Evolutionary conservation across 2,329 filamentous ascomycete genomes (phyloP).

Genomic region (Penicillium sp.): DNA sequence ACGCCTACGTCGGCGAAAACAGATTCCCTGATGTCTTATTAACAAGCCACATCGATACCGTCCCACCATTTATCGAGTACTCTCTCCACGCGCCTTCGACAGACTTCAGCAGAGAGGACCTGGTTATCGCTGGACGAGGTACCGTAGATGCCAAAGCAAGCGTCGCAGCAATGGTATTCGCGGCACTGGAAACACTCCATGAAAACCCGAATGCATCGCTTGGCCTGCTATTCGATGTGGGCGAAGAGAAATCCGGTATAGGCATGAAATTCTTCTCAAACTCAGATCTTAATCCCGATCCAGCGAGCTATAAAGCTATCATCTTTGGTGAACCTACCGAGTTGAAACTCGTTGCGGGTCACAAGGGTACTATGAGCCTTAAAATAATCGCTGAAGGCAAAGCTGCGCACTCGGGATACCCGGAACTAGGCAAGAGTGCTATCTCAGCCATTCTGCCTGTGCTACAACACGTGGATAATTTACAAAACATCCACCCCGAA

Average conservation of each 20-base stretch:
- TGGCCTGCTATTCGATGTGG: constrained; percentile 66
- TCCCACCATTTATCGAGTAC: constrained; percentile 49
- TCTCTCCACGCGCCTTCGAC: constrained; percentile 47
- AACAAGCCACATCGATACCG: constrained; percentile 77
- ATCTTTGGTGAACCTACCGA: constrained; percentile 61
- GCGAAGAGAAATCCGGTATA: constrained; percentile 76
- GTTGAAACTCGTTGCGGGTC: constrained; percentile 36
- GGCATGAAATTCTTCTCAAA: constrained; percentile 66
- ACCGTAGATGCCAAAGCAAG: constrained; percentile 47
- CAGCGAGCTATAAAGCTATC: constrained; percentile 62
- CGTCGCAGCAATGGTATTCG: constrained; percentile 42
- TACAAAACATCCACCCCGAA: constrained; percentile 25
- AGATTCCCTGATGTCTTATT: constrained; percentile 31
- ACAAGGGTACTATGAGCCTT: constrained; percentile 79
- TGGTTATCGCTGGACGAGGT: constrained; percentile 44
- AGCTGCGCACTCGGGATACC: constrained; percentile 86
- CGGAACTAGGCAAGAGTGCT: constrained; percentile 80
- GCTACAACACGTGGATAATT: constrained; percentile 58
- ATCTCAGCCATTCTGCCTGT: constrained; percentile 76
- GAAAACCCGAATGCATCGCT: constrained; percentile 39
- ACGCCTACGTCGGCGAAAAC: constrained; percentile 56
- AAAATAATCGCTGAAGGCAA: constrained; percentile 68
- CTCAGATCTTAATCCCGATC: constrained; percentile 47
- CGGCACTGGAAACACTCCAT: constrained; percentile 45
- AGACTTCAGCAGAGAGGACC: constrained; percentile 24